A percentile compares a stretch with the other conserved stretches of the same genome.
Evolutionary conservation across 768 basidiomycete species (phyloP).

Genomic region (Mycena metata): DNA sequence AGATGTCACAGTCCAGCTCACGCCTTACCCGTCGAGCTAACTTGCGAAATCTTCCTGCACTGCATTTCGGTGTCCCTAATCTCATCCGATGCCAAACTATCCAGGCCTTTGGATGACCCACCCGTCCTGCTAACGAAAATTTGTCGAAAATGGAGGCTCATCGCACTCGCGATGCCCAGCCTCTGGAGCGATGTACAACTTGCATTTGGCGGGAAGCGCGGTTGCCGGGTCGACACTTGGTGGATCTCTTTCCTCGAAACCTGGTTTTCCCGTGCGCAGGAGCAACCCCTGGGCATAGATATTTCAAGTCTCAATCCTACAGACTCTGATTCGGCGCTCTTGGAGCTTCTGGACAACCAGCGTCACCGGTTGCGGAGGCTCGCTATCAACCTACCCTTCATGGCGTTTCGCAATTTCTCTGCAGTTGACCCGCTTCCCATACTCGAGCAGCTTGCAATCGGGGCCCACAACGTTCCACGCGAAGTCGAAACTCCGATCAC

Average conservation of each 20-base stretch:
- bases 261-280: slow-evolving; percentile 23
- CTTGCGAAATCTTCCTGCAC: slow-evolving; percentile 22
- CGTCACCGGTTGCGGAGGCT: slow-evolving; percentile 15
- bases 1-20: slow-evolving; percentile 12
- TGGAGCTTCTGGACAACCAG: slow-evolving; percentile 15
- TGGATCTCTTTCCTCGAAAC: slow-evolving; percentile 17
- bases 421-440: not conserved
- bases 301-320: slow-evolving; percentile 13
- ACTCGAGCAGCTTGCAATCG: slow-evolving; percentile 16
- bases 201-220: slow-evolving; percentile 3
- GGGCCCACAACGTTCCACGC: slow-evolving; percentile 10
- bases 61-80: not conserved
- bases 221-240: slow-evolving; percentile 6
- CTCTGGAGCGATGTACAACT: slow-evolving; percentile 22
- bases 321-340: slow-evolving; percentile 10
- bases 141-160: slow-evolving; percentile 23
- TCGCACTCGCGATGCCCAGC: slow-evolving; percentile 12
- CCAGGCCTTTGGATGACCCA: not conserved
- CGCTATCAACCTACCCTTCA: slow-evolving; percentile 23
- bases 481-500: slow-evolving; percentile 6
- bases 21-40: slow-evolving; percentile 29
- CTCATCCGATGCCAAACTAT: not conserved
- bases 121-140: slow-evolving; percentile 14
- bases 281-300: slow-evolving; percentile 10
- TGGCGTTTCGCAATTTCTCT: not conserved